These are phyloP conservation scores for Torulaspora maleeae DNA, from an alignment of 805 yeast species.

Conservation along the genomic window DNA sequence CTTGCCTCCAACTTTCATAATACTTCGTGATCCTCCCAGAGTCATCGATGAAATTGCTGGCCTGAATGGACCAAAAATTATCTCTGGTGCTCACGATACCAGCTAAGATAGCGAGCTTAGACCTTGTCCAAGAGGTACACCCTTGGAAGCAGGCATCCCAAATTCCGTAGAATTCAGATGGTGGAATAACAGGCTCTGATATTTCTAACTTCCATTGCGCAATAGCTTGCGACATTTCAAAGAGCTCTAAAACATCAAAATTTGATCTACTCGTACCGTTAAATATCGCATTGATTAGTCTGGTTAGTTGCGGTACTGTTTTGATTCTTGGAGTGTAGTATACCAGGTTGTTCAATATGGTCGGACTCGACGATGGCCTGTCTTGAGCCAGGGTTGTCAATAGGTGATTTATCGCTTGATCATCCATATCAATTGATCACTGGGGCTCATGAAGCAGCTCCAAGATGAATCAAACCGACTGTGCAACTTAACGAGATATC, in stretches of 20 bases:
- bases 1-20: constrained; percentile 23
- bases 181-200: constrained; percentile 29
- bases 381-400: constrained; percentile 5
- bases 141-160: constrained; percentile 21
- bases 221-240: constrained; percentile 21
- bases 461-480: background rate
- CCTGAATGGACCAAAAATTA: constrained; percentile 19
- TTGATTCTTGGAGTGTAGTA: constrained; percentile 28
- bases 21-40: constrained; percentile 14
- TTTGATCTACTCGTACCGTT: constrained; percentile 11
- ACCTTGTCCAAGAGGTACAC: constrained; percentile 22
- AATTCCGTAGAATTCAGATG: constrained; percentile 21
- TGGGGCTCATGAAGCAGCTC: background rate
- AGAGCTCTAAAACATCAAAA: constrained; percentile 13
- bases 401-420: constrained; percentile 9
- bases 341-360: constrained; percentile 24
- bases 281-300: constrained; percentile 16
- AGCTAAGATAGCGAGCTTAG: constrained; percentile 22
- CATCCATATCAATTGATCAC: constrained; percentile 4
- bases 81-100: constrained; percentile 24
- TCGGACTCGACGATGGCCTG: constrained; percentile 3
- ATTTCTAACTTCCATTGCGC: constrained; percentile 31
- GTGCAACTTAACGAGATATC: background rate
- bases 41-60: constrained; percentile 23
- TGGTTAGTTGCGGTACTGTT: constrained; percentile 9